Conservation (phyloP, 345 rosid genomes). For the Citropsis articulata region DNA sequence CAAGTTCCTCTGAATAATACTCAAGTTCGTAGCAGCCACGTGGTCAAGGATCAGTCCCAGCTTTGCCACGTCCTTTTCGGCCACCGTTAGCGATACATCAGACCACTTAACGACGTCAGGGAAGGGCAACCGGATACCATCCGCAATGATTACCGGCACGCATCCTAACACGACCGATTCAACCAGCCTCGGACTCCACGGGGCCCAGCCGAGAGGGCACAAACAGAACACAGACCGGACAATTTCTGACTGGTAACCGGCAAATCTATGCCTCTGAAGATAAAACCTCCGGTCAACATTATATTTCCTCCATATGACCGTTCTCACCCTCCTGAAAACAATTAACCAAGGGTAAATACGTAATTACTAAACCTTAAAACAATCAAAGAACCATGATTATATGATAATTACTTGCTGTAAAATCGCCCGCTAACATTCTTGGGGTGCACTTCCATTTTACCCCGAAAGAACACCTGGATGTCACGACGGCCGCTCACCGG, state of each 20-base stretch:
- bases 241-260: conserved; percentile 83
- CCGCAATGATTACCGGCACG: conserved; percentile 87
- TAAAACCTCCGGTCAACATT: conserved; percentile 67
- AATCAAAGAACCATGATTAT: neutral
- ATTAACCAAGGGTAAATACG: neutral
- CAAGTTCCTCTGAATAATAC: conserved; percentile 58
- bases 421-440: conserved; percentile 84
- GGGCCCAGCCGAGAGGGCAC: conserved; percentile 98
- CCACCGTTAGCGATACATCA: conserved; percentile 75
- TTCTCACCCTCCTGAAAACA: conserved; percentile 67
- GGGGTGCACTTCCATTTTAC: conserved; percentile 97
- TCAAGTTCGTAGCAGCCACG: conserved; percentile 76
- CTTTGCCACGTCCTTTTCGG: conserved; percentile 70
- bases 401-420: conserved; percentile 73
- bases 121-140: conserved; percentile 81
- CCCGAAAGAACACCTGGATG: conserved; percentile 84
- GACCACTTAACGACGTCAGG: conserved; percentile 63
- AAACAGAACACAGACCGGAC: conserved; percentile 78
- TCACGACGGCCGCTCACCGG: conserved; percentile 58
- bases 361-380: neutral
- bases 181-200: conserved; percentile 95
- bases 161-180: conserved; percentile 89
- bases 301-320: conserved; percentile 73
- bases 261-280: conserved; percentile 68
- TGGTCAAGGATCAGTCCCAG: conserved; percentile 57